phyloP scores from a whole-genome alignment of 1,284 basidiomycete genomes.

The Athelia psychrophila region DNA sequence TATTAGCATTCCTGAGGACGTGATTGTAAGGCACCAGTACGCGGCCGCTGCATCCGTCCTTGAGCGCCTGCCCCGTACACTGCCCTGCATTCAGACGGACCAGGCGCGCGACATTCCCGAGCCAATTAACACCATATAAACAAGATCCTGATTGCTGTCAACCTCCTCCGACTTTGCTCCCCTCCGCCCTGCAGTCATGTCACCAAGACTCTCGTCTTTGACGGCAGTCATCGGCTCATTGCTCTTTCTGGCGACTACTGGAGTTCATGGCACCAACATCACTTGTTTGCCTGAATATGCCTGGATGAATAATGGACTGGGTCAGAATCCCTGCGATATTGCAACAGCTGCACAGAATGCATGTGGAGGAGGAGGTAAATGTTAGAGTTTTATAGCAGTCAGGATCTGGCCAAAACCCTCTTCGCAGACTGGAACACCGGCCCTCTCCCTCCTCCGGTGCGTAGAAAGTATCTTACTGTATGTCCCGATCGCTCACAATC shows the following conservation, averaged over 20 bases:
- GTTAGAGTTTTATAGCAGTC: not conserved
- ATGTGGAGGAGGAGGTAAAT: slow-evolving; percentile 27
- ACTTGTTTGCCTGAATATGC: not conserved
- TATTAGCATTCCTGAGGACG: too few relatives aligned
- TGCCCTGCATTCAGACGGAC: too few relatives aligned
- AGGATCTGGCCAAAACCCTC: not conserved
- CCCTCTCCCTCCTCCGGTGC: slow-evolving; percentile 4
- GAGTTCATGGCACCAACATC: too few relatives aligned
- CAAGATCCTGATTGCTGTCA: not conserved
- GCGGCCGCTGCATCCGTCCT: too few relatives aligned
- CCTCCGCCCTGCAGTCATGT: not conserved
- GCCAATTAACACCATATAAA: too few relatives aligned
- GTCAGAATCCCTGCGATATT: slow-evolving; percentile 32
- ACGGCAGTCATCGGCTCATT: not conserved
- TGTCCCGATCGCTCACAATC: not conserved
- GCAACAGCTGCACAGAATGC: slow-evolving; percentile 26
- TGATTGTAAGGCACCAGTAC: too few relatives aligned
- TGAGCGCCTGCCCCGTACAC: too few relatives aligned
- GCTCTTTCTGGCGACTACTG: too few relatives aligned
- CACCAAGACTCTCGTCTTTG: not conserved
- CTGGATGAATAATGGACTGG: slow-evolving; percentile 18
- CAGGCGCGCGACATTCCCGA: too few relatives aligned
- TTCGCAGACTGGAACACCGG: slow-evolving; percentile 18
- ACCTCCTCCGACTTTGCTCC: not conserved
- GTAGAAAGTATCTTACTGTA: not conserved